Conservation (phyloP, 1,139 yeast species). For the Schwanniomyces etchellsii region DNA sequence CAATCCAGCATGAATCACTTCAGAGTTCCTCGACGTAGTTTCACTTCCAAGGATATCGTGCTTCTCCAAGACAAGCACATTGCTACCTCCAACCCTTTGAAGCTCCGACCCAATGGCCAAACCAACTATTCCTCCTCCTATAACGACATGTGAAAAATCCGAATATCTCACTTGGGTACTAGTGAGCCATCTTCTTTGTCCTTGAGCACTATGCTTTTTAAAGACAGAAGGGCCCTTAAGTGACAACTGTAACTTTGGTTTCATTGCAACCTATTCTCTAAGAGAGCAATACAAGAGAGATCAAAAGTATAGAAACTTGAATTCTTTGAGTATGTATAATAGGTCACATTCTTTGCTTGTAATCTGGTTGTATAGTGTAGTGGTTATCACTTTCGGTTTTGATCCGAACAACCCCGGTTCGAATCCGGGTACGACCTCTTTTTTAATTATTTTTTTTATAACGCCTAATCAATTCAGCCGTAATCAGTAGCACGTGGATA, state of each 20-base stretch:
- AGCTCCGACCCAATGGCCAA: conserved; percentile 74
- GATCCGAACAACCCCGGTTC: conserved; percentile 91
- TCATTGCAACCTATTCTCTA: too few species aligned
- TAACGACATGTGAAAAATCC: conserved; percentile 73
- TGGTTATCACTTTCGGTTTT: conserved; percentile 49
- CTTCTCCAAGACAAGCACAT: conserved; percentile 65
- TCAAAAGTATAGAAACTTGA: too few species aligned
- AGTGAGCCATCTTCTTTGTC: too few species aligned
- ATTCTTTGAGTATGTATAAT: too few species aligned
- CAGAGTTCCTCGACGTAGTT: conserved; percentile 83
- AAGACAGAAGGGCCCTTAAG: too few species aligned
- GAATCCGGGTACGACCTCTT: conserved; percentile 91
- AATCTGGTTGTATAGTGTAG: conserved; percentile 28
- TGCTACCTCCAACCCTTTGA: conserved; percentile 34
- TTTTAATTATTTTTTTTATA: conserved; percentile 10
- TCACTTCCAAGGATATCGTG: conserved; percentile 65
- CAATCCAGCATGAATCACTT: conserved; percentile 87
- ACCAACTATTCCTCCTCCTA: conserved; percentile 91
- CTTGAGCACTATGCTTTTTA: too few species aligned
- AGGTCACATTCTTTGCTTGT: too few species aligned
- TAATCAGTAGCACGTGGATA: too few species aligned
- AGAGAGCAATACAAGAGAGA: too few species aligned
- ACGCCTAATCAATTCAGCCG: neutral
- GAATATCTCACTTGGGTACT: too few species aligned
- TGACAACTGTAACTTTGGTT: too few species aligned